A percentile compares a stretch with the other conserved stretches of the same genome.
phyloP scores from a whole-genome alignment of 2,329 filamentous ascomycete genomes.

The Aspergillus calidoustus region DNA sequence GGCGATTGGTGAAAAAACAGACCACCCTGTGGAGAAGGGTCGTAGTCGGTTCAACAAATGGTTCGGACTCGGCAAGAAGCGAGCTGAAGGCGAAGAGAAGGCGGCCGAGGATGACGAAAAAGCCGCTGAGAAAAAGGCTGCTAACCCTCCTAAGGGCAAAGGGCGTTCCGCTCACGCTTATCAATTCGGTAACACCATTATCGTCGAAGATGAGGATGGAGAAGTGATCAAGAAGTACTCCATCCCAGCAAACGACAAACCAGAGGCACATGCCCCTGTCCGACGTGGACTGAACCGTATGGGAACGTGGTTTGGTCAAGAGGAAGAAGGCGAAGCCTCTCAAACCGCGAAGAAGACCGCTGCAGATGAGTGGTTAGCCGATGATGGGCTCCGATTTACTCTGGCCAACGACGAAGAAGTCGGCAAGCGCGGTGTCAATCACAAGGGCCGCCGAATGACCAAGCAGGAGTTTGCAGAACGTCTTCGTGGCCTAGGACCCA shows the following conservation, averaged over 20 bases:
- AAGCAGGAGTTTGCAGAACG: conserved; percentile 68
- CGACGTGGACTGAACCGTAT: conserved; percentile 61
- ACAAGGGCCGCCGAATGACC: conserved; percentile 64
- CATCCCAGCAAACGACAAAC: conserved; percentile 53
- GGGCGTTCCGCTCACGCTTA: conserved; percentile 67
- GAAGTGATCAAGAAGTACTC: conserved; percentile 72
- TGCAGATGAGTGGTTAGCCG: conserved; percentile 40
- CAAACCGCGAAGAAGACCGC: conserved; percentile 32
- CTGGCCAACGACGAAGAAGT: conserved; percentile 54
- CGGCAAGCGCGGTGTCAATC: conserved; percentile 38
- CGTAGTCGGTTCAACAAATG: conserved; percentile 54
- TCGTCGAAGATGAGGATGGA: conserved; percentile 70
- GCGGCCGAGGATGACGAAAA: conserved; percentile 33
- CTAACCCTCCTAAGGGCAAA: conserved; percentile 32
- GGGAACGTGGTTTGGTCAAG: conserved; percentile 61
- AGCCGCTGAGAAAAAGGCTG: conserved; percentile 22
- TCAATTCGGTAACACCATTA: conserved; percentile 72
- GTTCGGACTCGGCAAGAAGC: conserved; percentile 47
- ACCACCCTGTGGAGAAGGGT: conserved; percentile 44
- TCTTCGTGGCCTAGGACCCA: conserved; percentile 64
- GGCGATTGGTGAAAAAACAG: conserved; percentile 39
- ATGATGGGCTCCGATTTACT: conserved; percentile 65
- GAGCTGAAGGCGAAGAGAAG: conserved; percentile 20
- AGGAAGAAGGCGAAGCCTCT: conserved; percentile 39
- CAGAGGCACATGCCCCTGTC: conserved; percentile 45